Percentiles rank a stretch among this genome's conserved stretches.
These are phyloP conservation scores for Penicillium coprophilum DNA, from an alignment of 495 filamentous ascomycete species.

Conservation along the genomic window DNA sequence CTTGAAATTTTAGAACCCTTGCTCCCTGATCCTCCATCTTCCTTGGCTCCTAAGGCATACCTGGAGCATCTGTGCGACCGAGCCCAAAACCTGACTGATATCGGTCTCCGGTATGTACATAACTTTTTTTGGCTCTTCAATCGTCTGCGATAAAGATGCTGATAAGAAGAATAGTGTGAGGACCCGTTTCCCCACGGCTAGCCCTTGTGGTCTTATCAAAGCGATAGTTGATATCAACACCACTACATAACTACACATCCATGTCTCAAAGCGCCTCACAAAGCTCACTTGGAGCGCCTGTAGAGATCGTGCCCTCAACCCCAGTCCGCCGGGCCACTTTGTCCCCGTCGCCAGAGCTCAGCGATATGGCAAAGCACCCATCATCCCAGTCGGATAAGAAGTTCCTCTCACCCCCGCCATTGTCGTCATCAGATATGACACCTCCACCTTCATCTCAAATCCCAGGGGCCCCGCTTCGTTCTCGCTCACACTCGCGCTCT, in stretches of 20 bases:
- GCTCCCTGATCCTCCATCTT: not conserved
- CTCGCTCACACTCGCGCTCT: constrained; percentile 40
- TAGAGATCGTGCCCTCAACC: constrained; percentile 42
- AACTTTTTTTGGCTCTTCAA: constrained; percentile 21
- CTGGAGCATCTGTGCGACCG: constrained; percentile 5
- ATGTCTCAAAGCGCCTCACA: constrained; percentile 45
- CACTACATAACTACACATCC: constrained; percentile 5
- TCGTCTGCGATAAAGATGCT: constrained; percentile 5
- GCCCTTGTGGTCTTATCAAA: constrained; percentile 16
- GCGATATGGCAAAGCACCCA: constrained; percentile 27
- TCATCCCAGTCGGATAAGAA: constrained; percentile 37
- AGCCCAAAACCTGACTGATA: not conserved
- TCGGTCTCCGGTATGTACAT: constrained; percentile 34
- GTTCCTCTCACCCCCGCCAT: constrained; percentile 40
- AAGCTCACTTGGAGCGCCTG: constrained; percentile 42
- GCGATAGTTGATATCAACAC: constrained; percentile 10
- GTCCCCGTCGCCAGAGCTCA: constrained; percentile 45
- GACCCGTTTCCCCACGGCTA: constrained; percentile 22
- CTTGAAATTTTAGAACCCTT: not conserved
- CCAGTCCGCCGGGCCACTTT: constrained; percentile 37
- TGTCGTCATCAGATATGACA: constrained; percentile 57
- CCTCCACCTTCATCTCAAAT: constrained; percentile 75
- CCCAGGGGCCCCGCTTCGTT: constrained; percentile 42
- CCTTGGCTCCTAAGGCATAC: constrained; percentile 10
- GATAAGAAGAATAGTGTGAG: constrained; percentile 30